Percentiles rank a stretch among this genome's conserved stretches.
These are phyloP conservation scores for Ceratobasidium theobromae DNA, from an alignment of 1,284 basidiomycete genomes.

Conservation along the genomic window DNA sequence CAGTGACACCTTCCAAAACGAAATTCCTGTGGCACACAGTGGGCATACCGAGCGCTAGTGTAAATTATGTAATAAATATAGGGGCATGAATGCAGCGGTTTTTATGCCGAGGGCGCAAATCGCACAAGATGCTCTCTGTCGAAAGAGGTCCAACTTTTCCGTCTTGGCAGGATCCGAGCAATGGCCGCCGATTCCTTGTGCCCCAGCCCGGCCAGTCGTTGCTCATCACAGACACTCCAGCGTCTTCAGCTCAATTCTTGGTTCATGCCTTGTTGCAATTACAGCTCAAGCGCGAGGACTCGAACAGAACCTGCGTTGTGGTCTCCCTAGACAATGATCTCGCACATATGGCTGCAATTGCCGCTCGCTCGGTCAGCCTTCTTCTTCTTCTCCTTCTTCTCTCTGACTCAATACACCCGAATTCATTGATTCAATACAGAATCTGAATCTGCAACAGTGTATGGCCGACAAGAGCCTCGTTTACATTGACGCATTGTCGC, in stretches of 20 bases:
- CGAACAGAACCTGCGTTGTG: conserved; percentile 46
- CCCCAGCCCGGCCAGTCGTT: conserved; percentile 47
- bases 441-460: conserved; percentile 54
- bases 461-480: conserved; percentile 49
- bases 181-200: background rate
- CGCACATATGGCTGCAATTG: conserved; percentile 60
- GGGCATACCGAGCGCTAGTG: too few relatives aligned
- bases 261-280: conserved; percentile 54
- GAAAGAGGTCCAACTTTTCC: background rate
- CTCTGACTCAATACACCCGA: too few relatives aligned
- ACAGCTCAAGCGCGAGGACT: conserved; percentile 53
- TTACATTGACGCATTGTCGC: conserved; percentile 53
- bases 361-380: conserved; percentile 59
- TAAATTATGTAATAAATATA: background rate
- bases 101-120: too few relatives aligned
- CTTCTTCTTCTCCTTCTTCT: too few relatives aligned
- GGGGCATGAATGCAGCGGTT: too few relatives aligned
- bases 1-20: background rate
- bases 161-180: background rate
- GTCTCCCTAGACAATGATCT: conserved; percentile 60
- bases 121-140: background rate
- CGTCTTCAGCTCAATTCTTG: conserved; percentile 66
- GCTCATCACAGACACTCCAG: conserved; percentile 65
- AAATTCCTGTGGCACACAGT: background rate
- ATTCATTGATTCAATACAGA: conserved; percentile 47